phyloP scores from a whole-genome alignment of 768 basidiomycete genomes.

The Lactarius deliciosus region DNA sequence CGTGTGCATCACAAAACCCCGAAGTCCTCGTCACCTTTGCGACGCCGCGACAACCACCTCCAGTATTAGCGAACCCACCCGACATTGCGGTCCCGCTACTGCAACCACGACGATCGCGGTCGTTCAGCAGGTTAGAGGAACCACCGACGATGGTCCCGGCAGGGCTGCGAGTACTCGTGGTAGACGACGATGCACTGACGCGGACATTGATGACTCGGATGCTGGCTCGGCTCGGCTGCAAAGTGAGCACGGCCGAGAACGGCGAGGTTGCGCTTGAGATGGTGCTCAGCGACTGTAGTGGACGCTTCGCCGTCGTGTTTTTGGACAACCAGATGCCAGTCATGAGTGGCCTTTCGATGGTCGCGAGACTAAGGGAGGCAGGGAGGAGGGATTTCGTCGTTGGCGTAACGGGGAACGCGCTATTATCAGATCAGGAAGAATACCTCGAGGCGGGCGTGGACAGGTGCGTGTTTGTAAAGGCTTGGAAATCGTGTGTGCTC shows the following conservation, averaged over 20 bases:
- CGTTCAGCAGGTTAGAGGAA: slow-evolving; percentile 20
- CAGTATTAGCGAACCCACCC: neutral
- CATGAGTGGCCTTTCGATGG: slow-evolving; percentile 69
- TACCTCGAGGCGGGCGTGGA: slow-evolving; percentile 76
- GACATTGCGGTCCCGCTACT: neutral
- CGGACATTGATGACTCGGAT: slow-evolving; percentile 78
- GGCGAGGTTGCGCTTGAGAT: slow-evolving; percentile 74
- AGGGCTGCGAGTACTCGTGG: slow-evolving; percentile 68
- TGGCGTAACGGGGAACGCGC: slow-evolving; percentile 63
- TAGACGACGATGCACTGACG: slow-evolving; percentile 82
- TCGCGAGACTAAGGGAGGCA: slow-evolving; percentile 60
- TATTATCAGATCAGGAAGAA: slow-evolving; percentile 53
- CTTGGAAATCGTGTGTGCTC: slow-evolving; percentile 7
- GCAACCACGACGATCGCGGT: neutral
- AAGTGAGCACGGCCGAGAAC: slow-evolving; percentile 80
- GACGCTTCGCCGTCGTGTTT: slow-evolving; percentile 48
- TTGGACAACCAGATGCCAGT: slow-evolving; percentile 83
- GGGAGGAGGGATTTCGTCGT: slow-evolving; percentile 78
- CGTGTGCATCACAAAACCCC: slow-evolving; percentile 3
- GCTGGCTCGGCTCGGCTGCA: slow-evolving; percentile 74
- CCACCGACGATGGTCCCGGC: slow-evolving; percentile 40
- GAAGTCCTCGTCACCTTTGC: neutral
- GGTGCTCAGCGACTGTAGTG: slow-evolving; percentile 48
- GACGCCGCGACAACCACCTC: neutral
- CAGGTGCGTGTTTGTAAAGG: slow-evolving; percentile 46